These are phyloP conservation scores for Curvularia verruculosa DNA, from an alignment of 2,329 filamentous ascomycete species.

Conservation along the genomic window DNA sequence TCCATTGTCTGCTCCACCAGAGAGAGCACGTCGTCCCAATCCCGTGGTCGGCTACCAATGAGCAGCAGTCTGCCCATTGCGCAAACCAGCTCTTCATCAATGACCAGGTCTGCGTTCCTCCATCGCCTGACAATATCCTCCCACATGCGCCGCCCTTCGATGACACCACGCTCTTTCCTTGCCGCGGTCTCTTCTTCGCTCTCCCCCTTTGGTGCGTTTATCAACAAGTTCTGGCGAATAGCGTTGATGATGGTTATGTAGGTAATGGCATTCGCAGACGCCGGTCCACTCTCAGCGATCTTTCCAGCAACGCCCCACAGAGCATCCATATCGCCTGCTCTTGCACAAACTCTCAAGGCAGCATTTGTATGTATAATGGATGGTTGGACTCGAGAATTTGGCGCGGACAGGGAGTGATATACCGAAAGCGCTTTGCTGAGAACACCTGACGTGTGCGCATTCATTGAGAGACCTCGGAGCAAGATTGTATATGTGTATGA, in stretches of 20 bases:
- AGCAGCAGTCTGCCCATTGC: constrained; percentile 82
- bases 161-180: constrained; percentile 57
- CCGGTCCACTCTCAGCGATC: constrained; percentile 67
- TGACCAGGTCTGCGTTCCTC: constrained; percentile 69
- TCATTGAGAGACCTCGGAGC: constrained; percentile 73
- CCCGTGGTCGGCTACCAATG: constrained; percentile 62
- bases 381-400: constrained; percentile 68
- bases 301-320: constrained; percentile 78
- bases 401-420: constrained; percentile 74
- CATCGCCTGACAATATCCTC: constrained; percentile 78
- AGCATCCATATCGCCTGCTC: constrained; percentile 75
- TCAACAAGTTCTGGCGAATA: constrained; percentile 56
- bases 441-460: constrained; percentile 63
- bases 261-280: constrained; percentile 71
- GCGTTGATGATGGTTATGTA: constrained; percentile 85
- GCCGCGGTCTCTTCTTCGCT: constrained; percentile 34
- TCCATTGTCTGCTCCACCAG: constrained; percentile 84
- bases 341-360: constrained; percentile 79
- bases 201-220: constrained; percentile 35
- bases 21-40: constrained; percentile 74
- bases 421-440: constrained; percentile 73
- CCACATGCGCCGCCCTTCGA: constrained; percentile 79
- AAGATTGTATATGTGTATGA: constrained; percentile 83
- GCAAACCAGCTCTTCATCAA: constrained; percentile 81
- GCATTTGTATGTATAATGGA: constrained; percentile 88